Percentiles rank a stretch among this genome's conserved stretches.
Conservation (phyloP, 352 stramenopile species). For the Blastocystis sp. region DNA sequence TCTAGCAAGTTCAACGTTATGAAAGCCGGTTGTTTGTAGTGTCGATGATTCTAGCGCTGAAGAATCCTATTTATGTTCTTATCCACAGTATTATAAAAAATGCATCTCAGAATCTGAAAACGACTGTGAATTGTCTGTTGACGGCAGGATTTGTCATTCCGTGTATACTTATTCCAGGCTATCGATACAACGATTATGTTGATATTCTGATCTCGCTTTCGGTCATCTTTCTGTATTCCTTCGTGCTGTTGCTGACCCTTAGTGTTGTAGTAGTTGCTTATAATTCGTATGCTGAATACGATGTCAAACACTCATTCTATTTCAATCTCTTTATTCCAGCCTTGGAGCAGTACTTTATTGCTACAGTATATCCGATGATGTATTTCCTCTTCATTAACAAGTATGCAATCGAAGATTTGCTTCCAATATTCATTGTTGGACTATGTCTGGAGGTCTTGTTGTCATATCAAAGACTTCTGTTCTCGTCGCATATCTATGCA, state of each 20-base stretch:
- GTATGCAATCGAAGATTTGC: neutral
- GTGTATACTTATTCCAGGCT: slow-evolving; percentile 6
- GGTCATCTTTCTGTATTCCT: slow-evolving; percentile 21
- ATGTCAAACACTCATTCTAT: neutral
- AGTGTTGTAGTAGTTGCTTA: neutral
- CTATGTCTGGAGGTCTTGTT: neutral
- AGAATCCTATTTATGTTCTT: slow-evolving; percentile 5
- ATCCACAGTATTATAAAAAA: neutral
- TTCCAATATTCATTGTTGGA: slow-evolving; percentile 2
- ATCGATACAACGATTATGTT: neutral
- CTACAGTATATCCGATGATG: neutral
- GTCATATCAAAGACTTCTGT: neutral
- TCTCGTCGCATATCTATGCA: slow-evolving; percentile 1
- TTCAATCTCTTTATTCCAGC: neutral
- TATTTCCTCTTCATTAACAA: slow-evolving; percentile 2
- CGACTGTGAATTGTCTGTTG: neutral
- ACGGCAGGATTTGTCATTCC: neutral
- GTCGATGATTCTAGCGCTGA: neutral
- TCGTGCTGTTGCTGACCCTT: neutral
- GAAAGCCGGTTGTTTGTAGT: slow-evolving; percentile 22
- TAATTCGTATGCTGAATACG: neutral
- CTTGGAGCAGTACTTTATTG: neutral
- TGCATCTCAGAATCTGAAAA: neutral
- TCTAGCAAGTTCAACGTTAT: slow-evolving; percentile 11
- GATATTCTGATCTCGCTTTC: neutral